These are phyloP conservation scores for Cladosporium sp. DNA, from an alignment of 2,329 filamentous ascomycete species.

Conservation along the genomic window DNA sequence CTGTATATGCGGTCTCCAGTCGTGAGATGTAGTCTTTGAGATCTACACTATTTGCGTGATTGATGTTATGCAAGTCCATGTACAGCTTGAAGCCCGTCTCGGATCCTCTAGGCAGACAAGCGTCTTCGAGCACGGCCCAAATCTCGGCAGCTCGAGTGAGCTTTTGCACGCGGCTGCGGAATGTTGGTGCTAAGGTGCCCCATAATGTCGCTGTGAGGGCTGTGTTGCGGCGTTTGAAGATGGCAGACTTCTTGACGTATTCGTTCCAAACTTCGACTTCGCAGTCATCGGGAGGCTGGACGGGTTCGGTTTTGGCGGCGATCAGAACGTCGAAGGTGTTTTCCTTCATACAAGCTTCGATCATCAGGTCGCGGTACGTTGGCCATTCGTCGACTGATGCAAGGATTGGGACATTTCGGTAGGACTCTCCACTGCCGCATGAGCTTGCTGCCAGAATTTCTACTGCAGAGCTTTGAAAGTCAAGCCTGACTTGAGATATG, in stretches of 20 bases:
- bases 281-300: conserved; percentile 18
- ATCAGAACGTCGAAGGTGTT: conserved; percentile 28
- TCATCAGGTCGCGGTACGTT: conserved; percentile 24
- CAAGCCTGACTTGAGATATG: conserved; percentile 23
- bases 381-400: conserved; percentile 23
- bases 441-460: conserved; percentile 28
- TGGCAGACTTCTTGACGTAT: conserved; percentile 31
- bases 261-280: conserved; percentile 30
- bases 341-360: conserved; percentile 28
- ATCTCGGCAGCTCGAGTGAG: conserved; percentile 22
- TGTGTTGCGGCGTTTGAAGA: conserved; percentile 28
- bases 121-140: conserved; percentile 27
- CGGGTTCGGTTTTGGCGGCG: conserved; percentile 27
- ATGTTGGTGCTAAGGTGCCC: conserved; percentile 21
- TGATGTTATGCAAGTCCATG: conserved; percentile 23
- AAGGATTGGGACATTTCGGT: conserved; percentile 20
- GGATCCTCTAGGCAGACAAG: conserved; percentile 27
- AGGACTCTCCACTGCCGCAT: conserved; percentile 29
- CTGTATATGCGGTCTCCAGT: conserved; percentile 23
- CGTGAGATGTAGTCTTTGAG: conserved; percentile 26
- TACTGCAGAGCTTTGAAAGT: conserved; percentile 25
- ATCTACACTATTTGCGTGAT: conserved; percentile 18
- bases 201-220: conserved; percentile 24
- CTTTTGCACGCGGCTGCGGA: conserved; percentile 24
- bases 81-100: conserved; percentile 25